phyloP scores from a whole-genome alignment of 2,329 filamentous ascomycete genomes.

The Aureobasidium leucospermi region DNA sequence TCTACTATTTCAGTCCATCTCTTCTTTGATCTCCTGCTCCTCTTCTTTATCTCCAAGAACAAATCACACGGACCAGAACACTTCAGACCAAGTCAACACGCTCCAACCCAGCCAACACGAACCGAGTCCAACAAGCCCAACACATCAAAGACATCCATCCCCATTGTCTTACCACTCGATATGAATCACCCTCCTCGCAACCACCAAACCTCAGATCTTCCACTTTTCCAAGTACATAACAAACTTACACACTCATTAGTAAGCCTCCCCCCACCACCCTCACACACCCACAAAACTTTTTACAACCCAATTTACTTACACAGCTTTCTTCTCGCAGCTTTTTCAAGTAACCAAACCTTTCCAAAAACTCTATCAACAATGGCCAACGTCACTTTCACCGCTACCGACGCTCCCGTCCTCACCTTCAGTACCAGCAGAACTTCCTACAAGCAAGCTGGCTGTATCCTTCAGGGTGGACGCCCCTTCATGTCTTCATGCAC shows the following conservation, averaged over 20 bases:
- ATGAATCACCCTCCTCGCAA: not conserved
- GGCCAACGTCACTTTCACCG: not conserved
- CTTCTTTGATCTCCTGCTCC: not conserved
- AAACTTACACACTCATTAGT: constrained; percentile 3
- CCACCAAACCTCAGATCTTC: not conserved
- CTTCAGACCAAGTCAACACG: not conserved
- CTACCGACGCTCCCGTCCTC: not conserved
- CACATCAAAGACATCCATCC: not conserved
- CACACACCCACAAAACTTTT: not conserved
- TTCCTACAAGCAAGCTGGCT: not conserved
- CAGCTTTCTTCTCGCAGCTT: not conserved
- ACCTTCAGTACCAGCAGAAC: not conserved
- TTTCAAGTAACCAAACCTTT: not conserved
- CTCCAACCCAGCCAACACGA: not conserved
- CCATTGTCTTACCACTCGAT: not conserved
- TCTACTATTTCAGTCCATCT: not conserved
- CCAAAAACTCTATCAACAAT: not conserved
- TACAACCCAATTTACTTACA: not conserved
- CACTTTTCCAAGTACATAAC: not conserved
- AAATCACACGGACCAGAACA: not conserved
- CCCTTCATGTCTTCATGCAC: not conserved
- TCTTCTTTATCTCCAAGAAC: not conserved
- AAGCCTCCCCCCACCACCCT: not conserved
- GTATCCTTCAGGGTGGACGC: not conserved
- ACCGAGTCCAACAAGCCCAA: not conserved